phyloP scores from a whole-genome alignment of 176 grass and related monocot genomes.

The Poa annua region DNA sequence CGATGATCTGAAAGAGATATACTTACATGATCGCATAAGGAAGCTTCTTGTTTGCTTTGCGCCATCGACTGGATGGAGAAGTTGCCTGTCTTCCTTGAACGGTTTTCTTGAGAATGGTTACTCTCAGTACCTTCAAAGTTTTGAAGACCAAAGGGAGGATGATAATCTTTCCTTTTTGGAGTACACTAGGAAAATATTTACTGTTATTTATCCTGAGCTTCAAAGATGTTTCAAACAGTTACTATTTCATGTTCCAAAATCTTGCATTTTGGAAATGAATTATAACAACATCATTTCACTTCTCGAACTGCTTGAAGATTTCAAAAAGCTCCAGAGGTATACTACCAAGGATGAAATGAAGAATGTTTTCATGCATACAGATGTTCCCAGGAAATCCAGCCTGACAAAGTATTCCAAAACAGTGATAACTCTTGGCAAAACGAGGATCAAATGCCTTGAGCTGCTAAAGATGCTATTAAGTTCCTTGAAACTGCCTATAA shows the following conservation, averaged over 20 bases:
- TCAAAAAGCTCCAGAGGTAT: constrained; percentile 40
- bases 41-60: constrained; percentile 61
- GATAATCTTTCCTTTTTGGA: constrained; percentile 44
- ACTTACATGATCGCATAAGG: constrained; percentile 60
- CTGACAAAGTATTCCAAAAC: constrained; percentile 26
- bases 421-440: constrained; percentile 42
- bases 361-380: constrained; percentile 46
- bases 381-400: constrained; percentile 18
- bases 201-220: constrained; percentile 33
- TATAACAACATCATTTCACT: constrained; percentile 53
- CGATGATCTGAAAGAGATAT: constrained; percentile 60
- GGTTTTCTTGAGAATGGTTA: constrained; percentile 55
- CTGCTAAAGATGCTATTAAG: constrained; percentile 48
- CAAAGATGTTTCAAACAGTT: constrained; percentile 63
- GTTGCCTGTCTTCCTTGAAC: constrained; percentile 47
- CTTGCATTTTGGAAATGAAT: constrained; percentile 50
- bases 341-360: constrained; percentile 39
- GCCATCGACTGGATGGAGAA: constrained; percentile 66
- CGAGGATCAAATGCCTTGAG: constrained; percentile 46
- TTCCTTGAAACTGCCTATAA: constrained; percentile 57
- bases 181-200: constrained; percentile 54
- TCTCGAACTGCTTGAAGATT: constrained; percentile 53
- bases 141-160: constrained; percentile 9
- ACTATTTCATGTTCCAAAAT: constrained; percentile 58
- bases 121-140: constrained; percentile 44